Conservation (phyloP, 495 filamentous ascomycete species). For the Penicillium mononematosum region DNA sequence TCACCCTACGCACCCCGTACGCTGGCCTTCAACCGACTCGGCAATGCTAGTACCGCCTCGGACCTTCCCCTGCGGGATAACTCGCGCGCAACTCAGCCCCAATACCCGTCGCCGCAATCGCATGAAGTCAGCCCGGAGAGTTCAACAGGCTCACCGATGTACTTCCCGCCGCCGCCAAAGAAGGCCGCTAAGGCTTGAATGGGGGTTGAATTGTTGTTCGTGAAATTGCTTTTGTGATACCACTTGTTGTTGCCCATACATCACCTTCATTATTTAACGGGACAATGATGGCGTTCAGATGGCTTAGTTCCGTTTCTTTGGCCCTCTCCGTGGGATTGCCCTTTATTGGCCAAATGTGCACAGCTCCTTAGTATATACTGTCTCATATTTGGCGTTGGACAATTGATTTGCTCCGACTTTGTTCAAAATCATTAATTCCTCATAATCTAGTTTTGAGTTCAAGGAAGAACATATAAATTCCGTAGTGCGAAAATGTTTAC, state of each 20-base stretch:
- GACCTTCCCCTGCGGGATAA: slow-evolving; percentile 47
- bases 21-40: slow-evolving; percentile 43
- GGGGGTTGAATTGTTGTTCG: slow-evolving; percentile 2
- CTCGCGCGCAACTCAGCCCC: slow-evolving; percentile 24
- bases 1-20: slow-evolving; percentile 44
- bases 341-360: background rate
- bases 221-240: slow-evolving; percentile 23
- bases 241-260: slow-evolving; percentile 18
- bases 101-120: slow-evolving; percentile 24
- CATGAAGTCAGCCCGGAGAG: slow-evolving; percentile 21
- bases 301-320: background rate
- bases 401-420: slow-evolving; percentile 3
- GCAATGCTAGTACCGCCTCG: slow-evolving; percentile 23
- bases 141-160: slow-evolving; percentile 28
- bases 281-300: slow-evolving; percentile 1
- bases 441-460: slow-evolving; percentile 7
- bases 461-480: slow-evolving; percentile 1
- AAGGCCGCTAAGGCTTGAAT: slow-evolving; percentile 34
- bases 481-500: background rate
- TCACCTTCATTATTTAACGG: slow-evolving; percentile 14
- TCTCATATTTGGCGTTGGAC: slow-evolving; percentile 15
- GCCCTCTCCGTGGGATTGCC: background rate
- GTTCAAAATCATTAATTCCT: slow-evolving; percentile 10
- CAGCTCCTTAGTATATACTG: slow-evolving; percentile 12
- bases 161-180: slow-evolving; percentile 48